Conservation (phyloP, 164 flowering plant species). For the Aristolochia californica region DNA sequence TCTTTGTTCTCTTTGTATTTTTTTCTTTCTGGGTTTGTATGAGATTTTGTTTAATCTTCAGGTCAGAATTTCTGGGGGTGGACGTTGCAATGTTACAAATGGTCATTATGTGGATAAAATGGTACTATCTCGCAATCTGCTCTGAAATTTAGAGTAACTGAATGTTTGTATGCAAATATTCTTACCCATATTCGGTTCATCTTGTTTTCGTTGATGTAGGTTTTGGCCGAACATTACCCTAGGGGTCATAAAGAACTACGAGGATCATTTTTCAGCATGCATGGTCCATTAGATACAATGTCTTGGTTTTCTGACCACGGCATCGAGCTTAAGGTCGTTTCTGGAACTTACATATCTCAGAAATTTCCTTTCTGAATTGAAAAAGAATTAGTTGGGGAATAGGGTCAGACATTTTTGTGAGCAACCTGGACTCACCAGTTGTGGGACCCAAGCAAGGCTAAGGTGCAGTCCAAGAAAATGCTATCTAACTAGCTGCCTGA, state of each 20-base stretch:
- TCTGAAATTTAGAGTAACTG: neutral
- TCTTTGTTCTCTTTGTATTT: too few species aligned
- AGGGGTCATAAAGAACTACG: slow-evolving; percentile 77
- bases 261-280: slow-evolving; percentile 76
- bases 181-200: neutral
- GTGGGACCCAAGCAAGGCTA: too few species aligned
- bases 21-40: neutral
- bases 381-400: too few species aligned
- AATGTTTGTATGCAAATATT: neutral
- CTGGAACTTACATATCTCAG: neutral
- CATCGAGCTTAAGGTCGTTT: slow-evolving; percentile 68
- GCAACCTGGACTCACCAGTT: too few species aligned
- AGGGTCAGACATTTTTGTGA: too few species aligned
- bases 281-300: slow-evolving; percentile 88
- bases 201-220: slow-evolving; percentile 22
- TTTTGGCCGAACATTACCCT: slow-evolving; percentile 80
- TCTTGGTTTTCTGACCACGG: slow-evolving; percentile 90
- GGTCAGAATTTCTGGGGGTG: slow-evolving; percentile 97
- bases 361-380: too few species aligned
- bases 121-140: slow-evolving; percentile 23
- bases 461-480: too few species aligned
- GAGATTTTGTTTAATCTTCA: slow-evolving; percentile 11
- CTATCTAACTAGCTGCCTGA: too few species aligned
- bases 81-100: slow-evolving; percentile 94
- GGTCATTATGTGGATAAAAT: slow-evolving; percentile 65